Percentiles rank a stretch among this genome's conserved stretches.
Evolutionary conservation across 192 early-diverging fungal genomes (phyloP).

Genomic region (Coemansia sp.): DNA sequence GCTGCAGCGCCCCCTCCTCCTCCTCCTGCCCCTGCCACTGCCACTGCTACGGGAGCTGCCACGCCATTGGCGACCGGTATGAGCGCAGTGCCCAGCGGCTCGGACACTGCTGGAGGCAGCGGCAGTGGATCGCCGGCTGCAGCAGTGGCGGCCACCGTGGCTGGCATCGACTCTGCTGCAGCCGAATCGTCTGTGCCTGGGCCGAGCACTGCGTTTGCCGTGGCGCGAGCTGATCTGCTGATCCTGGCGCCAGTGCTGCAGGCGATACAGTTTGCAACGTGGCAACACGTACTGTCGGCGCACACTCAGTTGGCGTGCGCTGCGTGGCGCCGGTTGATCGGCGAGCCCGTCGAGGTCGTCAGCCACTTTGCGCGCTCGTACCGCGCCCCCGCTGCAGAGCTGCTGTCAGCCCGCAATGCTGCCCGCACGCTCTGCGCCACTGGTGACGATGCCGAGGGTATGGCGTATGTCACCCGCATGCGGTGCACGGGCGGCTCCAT

Average conservation of each 20-base stretch:
- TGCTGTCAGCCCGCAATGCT: neutral
- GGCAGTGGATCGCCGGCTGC: conserved; percentile 1
- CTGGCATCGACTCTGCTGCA: neutral
- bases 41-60: neutral
- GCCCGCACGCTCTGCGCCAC: too few species aligned
- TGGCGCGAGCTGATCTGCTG: conserved; percentile 26
- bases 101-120: neutral
- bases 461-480: conserved; percentile 37
- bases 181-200: neutral
- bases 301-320: conserved; percentile 25
- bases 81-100: neutral
- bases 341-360: conserved; percentile 47
- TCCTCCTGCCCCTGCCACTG: neutral
- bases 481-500: conserved; percentile 47
- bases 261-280: conserved; percentile 40
- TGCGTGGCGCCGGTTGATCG: conserved; percentile 44
- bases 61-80: neutral
- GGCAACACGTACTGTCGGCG: conserved; percentile 37
- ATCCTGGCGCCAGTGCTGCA: conserved; percentile 41
- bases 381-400: conserved; percentile 6
- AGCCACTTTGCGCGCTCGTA: conserved; percentile 34
- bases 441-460: neutral
- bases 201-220: neutral
- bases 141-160: neutral
- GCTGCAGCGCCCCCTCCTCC: neutral